Percentiles rank a stretch among this genome's conserved stretches.
phyloP scores from a whole-genome alignment of 768 basidiomycete genomes.

The Suillus lakei region DNA sequence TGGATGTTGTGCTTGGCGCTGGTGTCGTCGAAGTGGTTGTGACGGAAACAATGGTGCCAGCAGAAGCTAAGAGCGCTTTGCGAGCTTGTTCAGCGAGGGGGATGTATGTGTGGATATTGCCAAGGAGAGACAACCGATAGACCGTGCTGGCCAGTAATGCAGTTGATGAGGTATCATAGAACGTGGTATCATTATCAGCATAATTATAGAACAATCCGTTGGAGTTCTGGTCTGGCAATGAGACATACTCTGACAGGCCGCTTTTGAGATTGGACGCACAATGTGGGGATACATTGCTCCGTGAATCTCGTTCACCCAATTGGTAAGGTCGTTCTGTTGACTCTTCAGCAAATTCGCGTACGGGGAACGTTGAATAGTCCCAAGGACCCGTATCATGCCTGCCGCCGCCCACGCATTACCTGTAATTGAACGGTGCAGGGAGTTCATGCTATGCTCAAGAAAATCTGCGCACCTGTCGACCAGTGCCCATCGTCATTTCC shows the following conservation, averaged over 20 bases:
- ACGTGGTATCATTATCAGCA: slow-evolving; percentile 58
- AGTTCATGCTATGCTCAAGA: neutral
- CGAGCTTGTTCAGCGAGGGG: slow-evolving; percentile 63
- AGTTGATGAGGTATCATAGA: slow-evolving; percentile 75
- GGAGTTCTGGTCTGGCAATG: slow-evolving; percentile 7
- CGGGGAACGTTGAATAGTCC: slow-evolving; percentile 68
- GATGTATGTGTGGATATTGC: slow-evolving; percentile 52
- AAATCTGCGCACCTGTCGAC: slow-evolving; percentile 64
- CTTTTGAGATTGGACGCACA: slow-evolving; percentile 42
- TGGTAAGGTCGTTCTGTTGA: slow-evolving; percentile 60
- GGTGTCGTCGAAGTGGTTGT: slow-evolving; percentile 8
- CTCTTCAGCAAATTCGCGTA: slow-evolving; percentile 51
- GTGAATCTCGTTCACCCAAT: slow-evolving; percentile 78
- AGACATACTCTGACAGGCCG: neutral
- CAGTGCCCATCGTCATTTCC: slow-evolving; percentile 72
- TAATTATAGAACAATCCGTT: slow-evolving; percentile 67
- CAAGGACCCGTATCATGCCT: slow-evolving; percentile 83
- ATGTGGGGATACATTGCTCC: slow-evolving; percentile 66
- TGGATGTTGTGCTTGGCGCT: slow-evolving; percentile 6
- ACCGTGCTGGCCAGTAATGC: slow-evolving; percentile 78
- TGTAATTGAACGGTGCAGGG: slow-evolving; percentile 24
- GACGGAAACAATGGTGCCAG: slow-evolving; percentile 22
- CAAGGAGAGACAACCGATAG: slow-evolving; percentile 68
- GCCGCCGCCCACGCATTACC: slow-evolving; percentile 92
- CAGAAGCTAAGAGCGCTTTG: slow-evolving; percentile 35